A percentile compares a stretch with the other conserved stretches of the same genome.
These are phyloP conservation scores for Gryganskiella cystojenkinii DNA, from an alignment of 192 early-diverging fungal genomes.

Conservation along the genomic window DNA sequence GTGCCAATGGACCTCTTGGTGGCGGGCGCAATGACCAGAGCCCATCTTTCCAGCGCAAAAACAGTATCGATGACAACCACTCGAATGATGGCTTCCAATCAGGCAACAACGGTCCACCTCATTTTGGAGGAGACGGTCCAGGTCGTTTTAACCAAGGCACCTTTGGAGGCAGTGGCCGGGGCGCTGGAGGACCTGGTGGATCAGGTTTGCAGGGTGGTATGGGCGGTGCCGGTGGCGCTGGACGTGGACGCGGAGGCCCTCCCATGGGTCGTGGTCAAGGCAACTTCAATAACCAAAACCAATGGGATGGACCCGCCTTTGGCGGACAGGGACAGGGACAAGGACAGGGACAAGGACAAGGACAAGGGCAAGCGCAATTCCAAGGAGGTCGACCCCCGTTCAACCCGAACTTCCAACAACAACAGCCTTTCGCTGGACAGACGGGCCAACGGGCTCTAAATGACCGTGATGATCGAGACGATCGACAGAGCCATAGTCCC, in stretches of 20 bases:
- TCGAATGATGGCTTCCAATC: slow-evolving; percentile 11
- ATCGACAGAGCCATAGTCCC: slow-evolving; percentile 35
- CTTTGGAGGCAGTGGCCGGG: slow-evolving; percentile 33
- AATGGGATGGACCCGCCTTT: slow-evolving; percentile 30
- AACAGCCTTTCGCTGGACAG: slow-evolving; percentile 15
- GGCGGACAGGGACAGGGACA: slow-evolving; percentile 4
- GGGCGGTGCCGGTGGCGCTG: slow-evolving; percentile 5
- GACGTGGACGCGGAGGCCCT: slow-evolving; percentile 26
- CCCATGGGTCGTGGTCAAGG: slow-evolving; percentile 15
- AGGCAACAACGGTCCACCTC: slow-evolving; percentile 5
- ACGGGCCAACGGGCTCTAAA: neutral
- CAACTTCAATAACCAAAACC: slow-evolving; percentile 16
- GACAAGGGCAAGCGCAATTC: slow-evolving; percentile 20
- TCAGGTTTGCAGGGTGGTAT: slow-evolving; percentile 36
- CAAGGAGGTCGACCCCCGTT: slow-evolving; percentile 29
- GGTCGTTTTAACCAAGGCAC: slow-evolving; percentile 27
- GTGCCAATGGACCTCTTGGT: slow-evolving; percentile 16
- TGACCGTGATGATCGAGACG: slow-evolving; percentile 28
- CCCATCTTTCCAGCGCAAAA: slow-evolving; percentile 25
- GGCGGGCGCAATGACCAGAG: slow-evolving; percentile 33
- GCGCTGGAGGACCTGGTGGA: slow-evolving; percentile 15
- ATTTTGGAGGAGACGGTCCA: slow-evolving; percentile 25
- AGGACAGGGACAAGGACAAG: slow-evolving; percentile 10
- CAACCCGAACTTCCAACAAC: slow-evolving; percentile 32
- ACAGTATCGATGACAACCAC: slow-evolving; percentile 16